Percentiles rank a stretch among this genome's conserved stretches.
Conservation (phyloP, 371 early-diverging fungal species). For the Mucor saturninus region DNA sequence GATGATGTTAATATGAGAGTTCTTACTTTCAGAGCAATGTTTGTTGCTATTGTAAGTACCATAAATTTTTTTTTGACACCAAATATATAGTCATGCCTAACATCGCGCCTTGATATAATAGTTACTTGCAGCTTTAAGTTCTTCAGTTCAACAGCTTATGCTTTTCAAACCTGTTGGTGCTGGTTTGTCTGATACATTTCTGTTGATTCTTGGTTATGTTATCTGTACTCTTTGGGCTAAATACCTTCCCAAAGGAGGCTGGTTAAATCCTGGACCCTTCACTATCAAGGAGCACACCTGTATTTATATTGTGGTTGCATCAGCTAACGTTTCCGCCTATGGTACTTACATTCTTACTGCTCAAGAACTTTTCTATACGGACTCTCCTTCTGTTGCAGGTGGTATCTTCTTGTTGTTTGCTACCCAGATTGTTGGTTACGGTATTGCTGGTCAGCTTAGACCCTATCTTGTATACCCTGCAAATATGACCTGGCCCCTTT, state of each 20-base stretch:
- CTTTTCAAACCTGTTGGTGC: conserved; percentile 48
- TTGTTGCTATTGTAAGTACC: conserved; percentile 37
- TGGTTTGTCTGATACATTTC: conserved; percentile 44
- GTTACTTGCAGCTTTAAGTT: conserved; percentile 36
- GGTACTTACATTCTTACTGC: conserved; percentile 61
- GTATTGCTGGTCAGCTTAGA: conserved; percentile 82
- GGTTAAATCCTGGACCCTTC: conserved; percentile 54
- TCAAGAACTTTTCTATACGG: conserved; percentile 55
- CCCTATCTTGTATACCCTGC: conserved; percentile 82
- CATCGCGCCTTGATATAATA: no score
- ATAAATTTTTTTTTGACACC: neutral
- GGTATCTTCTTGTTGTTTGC: conserved; percentile 59
- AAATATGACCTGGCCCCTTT: conserved; percentile 88
- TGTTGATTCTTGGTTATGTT: conserved; percentile 50
- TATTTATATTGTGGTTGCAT: conserved; percentile 44
- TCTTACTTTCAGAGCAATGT: conserved; percentile 30
- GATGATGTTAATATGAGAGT: conserved; percentile 34
- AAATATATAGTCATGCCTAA: no score
- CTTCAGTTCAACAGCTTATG: conserved; percentile 50
- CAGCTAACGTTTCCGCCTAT: conserved; percentile 48
- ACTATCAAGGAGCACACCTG: conserved; percentile 51
- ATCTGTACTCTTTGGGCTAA: conserved; percentile 40
- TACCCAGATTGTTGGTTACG: conserved; percentile 83
- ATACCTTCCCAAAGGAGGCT: conserved; percentile 33
- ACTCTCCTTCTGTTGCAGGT: conserved; percentile 49